Conservation (phyloP, 768 basidiomycete species). For the Calocybe indica region DNA sequence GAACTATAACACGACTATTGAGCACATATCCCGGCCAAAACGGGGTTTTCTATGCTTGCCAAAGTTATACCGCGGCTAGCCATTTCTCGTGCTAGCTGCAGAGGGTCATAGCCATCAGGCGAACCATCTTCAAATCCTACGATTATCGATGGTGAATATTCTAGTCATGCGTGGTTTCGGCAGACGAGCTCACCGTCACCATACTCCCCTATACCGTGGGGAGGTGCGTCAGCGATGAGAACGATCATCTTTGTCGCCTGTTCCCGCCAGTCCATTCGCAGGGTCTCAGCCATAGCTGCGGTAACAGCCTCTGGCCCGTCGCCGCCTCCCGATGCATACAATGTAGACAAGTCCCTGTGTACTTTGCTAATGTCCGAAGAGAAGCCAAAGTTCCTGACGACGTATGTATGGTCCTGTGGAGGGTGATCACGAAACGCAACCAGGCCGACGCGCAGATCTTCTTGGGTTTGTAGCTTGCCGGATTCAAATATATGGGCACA, state of each 20-base stretch:
- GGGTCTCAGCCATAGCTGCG: conserved; percentile 79
- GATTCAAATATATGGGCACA: conserved; percentile 93
- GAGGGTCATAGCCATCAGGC: conserved; percentile 89
- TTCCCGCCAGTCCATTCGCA: conserved; percentile 88
- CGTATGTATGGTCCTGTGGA: conserved; percentile 93
- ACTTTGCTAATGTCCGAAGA: conserved; percentile 87
- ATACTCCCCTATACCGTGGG: conserved; percentile 95
- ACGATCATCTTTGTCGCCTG: conserved; percentile 93
- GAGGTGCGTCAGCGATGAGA: conserved; percentile 94
- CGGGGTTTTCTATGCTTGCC: conserved; percentile 36
- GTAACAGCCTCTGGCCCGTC: conserved; percentile 98
- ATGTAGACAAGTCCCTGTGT: conserved; percentile 71
- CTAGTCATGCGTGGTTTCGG: conserved; percentile 1
- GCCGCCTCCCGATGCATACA: conserved; percentile 88
- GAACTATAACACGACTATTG: conserved; percentile 48
- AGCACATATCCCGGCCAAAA: conserved; percentile 6
- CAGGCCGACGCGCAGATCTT: conserved; percentile 89
- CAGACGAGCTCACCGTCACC: conserved; percentile 69
- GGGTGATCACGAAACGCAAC: conserved; percentile 96
- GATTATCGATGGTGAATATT: conserved; percentile 6
- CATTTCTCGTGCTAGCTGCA: conserved; percentile 85
- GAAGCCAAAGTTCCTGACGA: conserved; percentile 92
- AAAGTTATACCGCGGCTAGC: conserved; percentile 86
- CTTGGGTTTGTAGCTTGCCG: conserved; percentile 78
- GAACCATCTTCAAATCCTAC: conserved; percentile 91